Base-by-base conservation (phyloP, 2,329 filamentous ascomycete genomes). In the Niveomyces coronatus region DNA sequence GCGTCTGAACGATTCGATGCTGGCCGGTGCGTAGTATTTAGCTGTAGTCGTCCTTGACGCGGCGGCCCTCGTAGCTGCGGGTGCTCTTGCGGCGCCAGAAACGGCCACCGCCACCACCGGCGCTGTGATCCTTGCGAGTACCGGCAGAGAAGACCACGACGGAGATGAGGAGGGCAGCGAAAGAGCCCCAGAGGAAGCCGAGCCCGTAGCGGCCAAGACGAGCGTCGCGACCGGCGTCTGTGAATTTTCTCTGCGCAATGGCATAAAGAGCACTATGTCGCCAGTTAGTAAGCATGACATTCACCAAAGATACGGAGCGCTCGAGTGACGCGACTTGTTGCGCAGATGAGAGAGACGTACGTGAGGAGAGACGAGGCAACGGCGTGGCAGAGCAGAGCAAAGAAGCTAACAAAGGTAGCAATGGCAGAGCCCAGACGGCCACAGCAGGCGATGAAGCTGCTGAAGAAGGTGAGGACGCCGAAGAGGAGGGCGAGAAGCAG, bases 401-500 rank as follows among this genome's bases (percentile, higher is more conserved):
- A 49, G 32, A 64, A 46, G 10, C 75, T 62, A 22, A 74, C 62
- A 31, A 82, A 53, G 14, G 72, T 77, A 5, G 79, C 74, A 29
- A 88, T 57, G 32, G 76, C 80, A 7, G 81, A 73, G 31, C 80
- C 83, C 2, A 87, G 67, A 40, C 83, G 76, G 23, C 78, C 78
- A 60, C 70, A 84, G 53, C 82, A 77, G 13, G 82, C 80, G 13
- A 87, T 60, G 44, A 86, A 68, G 46, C 78, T 74, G 9, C 70
- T 62, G 58, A 86, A 72, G 54, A 88, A 76, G 44, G 81, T 75
- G 18, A 76, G 40, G 33, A 74, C 69, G 45, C 75, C 74, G 58
- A 94, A 91, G 68, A 94, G 78, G 26, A 95, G 73, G 14, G 79
- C 76, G 47, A 96, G 80, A 40, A 96, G 67, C 65, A 84, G 84